Percentiles rank a stretch among this genome's conserved stretches.
These are phyloP conservation scores for Cercospora janseana DNA, from an alignment of 2,329 filamentous ascomycete genomes.

Conservation along the genomic window DNA sequence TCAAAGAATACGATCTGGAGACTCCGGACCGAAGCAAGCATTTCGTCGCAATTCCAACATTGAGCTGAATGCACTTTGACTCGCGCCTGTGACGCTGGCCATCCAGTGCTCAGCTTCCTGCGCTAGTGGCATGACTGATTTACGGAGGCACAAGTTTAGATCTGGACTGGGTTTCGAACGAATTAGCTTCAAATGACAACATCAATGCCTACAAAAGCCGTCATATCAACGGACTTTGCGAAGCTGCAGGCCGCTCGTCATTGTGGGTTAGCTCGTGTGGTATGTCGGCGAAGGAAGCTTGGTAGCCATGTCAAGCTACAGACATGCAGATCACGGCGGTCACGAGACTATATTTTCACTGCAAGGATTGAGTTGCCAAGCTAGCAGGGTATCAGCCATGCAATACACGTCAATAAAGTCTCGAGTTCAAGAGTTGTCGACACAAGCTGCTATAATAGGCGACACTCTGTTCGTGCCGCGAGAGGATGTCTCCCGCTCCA, in stretches of 20 bases:
- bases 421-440: neutral
- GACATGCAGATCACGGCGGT: slow-evolving; percentile 1
- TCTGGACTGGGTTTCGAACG: neutral
- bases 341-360: neutral
- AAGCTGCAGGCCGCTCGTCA: neutral
- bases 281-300: slow-evolving; percentile 9
- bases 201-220: neutral
- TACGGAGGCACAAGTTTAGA: too few species aligned
- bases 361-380: neutral
- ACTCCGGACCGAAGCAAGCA: slow-evolving; percentile 22
- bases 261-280: too few species aligned
- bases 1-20: slow-evolving; percentile 8
- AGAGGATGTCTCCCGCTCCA: too few species aligned
- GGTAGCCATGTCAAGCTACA: neutral
- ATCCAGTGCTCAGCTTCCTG: too few species aligned
- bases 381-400: neutral
- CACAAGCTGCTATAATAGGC: too few species aligned
- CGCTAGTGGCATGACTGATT: too few species aligned
- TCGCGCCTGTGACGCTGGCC: too few species aligned
- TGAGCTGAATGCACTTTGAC: slow-evolving; percentile 23
- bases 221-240: neutral
- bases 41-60: slow-evolving; percentile 29
- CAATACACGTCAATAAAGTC: neutral
- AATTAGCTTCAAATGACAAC: neutral
- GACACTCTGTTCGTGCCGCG: too few species aligned